Conservation (phyloP, 345 rosid genomes). For the Camelina sativa region DNA sequence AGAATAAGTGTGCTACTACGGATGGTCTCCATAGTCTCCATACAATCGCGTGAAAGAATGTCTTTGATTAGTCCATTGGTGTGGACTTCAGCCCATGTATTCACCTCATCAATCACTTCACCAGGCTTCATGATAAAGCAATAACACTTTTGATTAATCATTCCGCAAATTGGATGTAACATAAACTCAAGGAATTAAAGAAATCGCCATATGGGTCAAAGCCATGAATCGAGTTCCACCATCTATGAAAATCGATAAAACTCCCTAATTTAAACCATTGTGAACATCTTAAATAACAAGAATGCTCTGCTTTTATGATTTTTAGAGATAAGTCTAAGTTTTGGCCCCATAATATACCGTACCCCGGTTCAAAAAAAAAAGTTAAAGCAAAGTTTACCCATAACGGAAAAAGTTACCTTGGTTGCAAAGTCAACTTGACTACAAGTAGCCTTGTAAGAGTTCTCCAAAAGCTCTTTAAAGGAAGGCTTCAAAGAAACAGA, state of each 20-base stretch:
- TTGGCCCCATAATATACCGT: too few relatives aligned
- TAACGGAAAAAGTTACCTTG: conserved; percentile 49
- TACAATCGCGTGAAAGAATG: conserved; percentile 59
- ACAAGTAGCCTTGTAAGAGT: conserved; percentile 57
- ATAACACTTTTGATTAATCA: not conserved
- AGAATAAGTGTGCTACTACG: conserved; percentile 52
- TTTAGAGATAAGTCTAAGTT: too few relatives aligned
- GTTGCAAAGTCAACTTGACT: conserved; percentile 62
- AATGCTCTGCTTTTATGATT: too few relatives aligned
- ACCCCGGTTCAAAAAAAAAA: not conserved
- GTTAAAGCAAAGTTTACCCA: not conserved
- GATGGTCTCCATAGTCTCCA: conserved; percentile 44
- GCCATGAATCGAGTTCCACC: too few relatives aligned
- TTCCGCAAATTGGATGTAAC: not conserved
- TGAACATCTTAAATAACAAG: too few relatives aligned
- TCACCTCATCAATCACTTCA: conserved; percentile 58
- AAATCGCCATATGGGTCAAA: not conserved
- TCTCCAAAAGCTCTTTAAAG: conserved; percentile 59
- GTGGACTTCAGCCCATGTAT: conserved; percentile 63
- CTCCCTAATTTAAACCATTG: too few relatives aligned
- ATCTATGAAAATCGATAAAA: too few relatives aligned
- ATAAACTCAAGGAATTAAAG: not conserved
- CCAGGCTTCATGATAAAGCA: conserved; percentile 47
- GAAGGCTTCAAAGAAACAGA: conserved; percentile 56
- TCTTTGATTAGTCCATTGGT: conserved; percentile 67